Evolutionary conservation across 805 yeast species (phyloP).

Genomic region (Teunomyces panamensis): DNA sequence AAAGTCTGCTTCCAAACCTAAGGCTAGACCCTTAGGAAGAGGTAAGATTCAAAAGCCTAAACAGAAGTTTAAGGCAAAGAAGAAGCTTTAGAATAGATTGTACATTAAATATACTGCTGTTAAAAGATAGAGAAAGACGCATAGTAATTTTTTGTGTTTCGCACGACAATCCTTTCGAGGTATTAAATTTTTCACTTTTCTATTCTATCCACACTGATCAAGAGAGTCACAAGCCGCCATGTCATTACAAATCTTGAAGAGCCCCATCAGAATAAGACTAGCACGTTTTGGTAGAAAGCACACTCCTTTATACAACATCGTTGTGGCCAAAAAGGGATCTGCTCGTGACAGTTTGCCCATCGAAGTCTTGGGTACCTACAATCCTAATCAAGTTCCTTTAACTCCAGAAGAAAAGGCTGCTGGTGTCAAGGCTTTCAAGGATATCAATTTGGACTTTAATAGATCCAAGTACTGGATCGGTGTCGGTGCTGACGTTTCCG

Average conservation of each 20-base stretch:
- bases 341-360: conserved; percentile 88
- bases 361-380: conserved; percentile 92
- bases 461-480: conserved; percentile 96
- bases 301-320: conserved; percentile 88
- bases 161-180: background rate
- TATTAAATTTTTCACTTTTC: background rate
- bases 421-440: conserved; percentile 66
- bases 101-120: background rate
- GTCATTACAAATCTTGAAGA: conserved; percentile 41
- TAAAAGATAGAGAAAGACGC: background rate
- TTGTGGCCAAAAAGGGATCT: conserved; percentile 71
- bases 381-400: conserved; percentile 74
- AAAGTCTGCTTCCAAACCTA: conserved; percentile 6
- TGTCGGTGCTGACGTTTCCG: conserved; percentile 94
- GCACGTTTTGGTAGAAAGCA: conserved; percentile 91
- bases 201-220: background rate
- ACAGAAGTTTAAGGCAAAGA: conserved; percentile 55
- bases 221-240: background rate
- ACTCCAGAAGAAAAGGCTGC: conserved; percentile 56
- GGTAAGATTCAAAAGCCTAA: conserved; percentile 35
- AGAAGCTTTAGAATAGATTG: conserved; percentile 44
- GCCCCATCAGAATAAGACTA: conserved; percentile 80
- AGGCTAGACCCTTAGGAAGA: conserved; percentile 16
- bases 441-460: conserved; percentile 78
- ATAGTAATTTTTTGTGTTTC: background rate